Evolutionary conservation across 2,329 filamentous ascomycete species (phyloP).

Genomic region (Thielaviopsis musarum): DNA sequence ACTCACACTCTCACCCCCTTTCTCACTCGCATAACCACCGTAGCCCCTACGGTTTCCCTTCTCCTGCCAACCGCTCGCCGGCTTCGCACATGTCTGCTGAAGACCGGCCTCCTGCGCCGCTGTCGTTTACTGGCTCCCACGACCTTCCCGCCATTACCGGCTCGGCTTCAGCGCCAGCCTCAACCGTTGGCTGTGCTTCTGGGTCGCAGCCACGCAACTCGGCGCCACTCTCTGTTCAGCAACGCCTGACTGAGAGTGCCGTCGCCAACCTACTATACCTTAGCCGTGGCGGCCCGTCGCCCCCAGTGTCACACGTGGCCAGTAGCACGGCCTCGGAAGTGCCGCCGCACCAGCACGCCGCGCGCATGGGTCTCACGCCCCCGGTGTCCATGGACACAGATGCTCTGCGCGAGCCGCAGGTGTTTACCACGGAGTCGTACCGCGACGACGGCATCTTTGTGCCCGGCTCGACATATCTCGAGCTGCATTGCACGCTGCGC

Average conservation of each 20-base stretch:
- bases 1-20: background rate
- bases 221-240: slow-evolving; percentile 16
- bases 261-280: slow-evolving; percentile 22
- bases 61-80: background rate
- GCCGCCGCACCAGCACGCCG: background rate
- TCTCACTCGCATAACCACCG: background rate
- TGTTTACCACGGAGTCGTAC: slow-evolving; percentile 19
- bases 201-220: background rate
- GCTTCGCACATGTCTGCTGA: slow-evolving; percentile 13
- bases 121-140: slow-evolving; percentile 2
- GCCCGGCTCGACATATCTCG: slow-evolving; percentile 29
- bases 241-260: slow-evolving; percentile 19
- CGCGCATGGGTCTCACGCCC: slow-evolving; percentile 6
- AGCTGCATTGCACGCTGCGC: slow-evolving; percentile 27
- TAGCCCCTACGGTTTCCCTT: slow-evolving; percentile 1
- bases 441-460: slow-evolving; percentile 27
- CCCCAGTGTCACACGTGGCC: slow-evolving; percentile 10
- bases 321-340: slow-evolving; percentile 7
- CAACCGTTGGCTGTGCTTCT: background rate
- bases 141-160: slow-evolving; percentile 4
- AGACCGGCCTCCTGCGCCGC: slow-evolving; percentile 11
- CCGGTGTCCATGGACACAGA: slow-evolving; percentile 16
- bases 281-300: slow-evolving; percentile 16
- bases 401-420: slow-evolving; percentile 14
- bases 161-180: background rate